Evolutionary conservation across 352 stramenopile species (phyloP).

Genomic region (Globisporangium cederbergense): DNA sequence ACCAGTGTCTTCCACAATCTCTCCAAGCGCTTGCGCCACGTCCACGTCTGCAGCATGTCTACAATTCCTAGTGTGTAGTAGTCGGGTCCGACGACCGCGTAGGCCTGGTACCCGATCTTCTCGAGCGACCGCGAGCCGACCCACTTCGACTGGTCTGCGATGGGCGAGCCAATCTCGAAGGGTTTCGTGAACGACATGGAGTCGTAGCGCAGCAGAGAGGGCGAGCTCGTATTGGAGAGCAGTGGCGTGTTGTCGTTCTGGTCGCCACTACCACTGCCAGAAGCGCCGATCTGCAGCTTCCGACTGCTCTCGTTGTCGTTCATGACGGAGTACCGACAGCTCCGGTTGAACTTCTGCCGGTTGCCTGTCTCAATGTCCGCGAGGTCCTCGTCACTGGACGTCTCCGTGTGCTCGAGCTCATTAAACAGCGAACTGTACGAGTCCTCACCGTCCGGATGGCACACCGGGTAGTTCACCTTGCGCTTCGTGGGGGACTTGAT

Average conservation of each 20-base stretch:
- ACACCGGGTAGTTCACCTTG: constrained; percentile 70
- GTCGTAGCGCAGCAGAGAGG: constrained; percentile 36
- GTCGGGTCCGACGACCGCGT: constrained; percentile 74
- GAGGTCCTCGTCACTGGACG: constrained; percentile 48
- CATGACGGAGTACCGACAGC: constrained; percentile 68
- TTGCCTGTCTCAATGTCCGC: constrained; percentile 54
- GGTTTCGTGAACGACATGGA: constrained; percentile 36
- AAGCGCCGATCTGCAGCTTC: constrained; percentile 20
- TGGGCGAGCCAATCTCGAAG: constrained; percentile 26
- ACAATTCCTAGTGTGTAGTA: constrained; percentile 88
- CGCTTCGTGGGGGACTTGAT: constrained; percentile 61
- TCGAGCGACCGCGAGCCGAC: constrained; percentile 53
- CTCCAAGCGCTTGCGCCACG: constrained; percentile 76
- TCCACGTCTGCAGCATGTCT: constrained; percentile 91
- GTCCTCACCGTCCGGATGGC: constrained; percentile 50
- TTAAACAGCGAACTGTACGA: constrained; percentile 36
- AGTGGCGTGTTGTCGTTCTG: constrained; percentile 37
- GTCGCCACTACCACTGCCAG: background rate
- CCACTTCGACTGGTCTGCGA: constrained; percentile 34
- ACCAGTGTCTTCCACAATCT: constrained; percentile 83
- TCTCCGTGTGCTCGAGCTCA: constrained; percentile 33
- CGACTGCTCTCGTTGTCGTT: constrained; percentile 43
- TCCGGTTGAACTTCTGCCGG: constrained; percentile 51
- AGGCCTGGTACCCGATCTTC: constrained; percentile 69
- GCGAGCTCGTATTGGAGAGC: constrained; percentile 14